These are phyloP conservation scores for Hymenoscyphus scutula DNA, from an alignment of 2,329 filamentous ascomycete genomes.

Conservation along the genomic window DNA sequence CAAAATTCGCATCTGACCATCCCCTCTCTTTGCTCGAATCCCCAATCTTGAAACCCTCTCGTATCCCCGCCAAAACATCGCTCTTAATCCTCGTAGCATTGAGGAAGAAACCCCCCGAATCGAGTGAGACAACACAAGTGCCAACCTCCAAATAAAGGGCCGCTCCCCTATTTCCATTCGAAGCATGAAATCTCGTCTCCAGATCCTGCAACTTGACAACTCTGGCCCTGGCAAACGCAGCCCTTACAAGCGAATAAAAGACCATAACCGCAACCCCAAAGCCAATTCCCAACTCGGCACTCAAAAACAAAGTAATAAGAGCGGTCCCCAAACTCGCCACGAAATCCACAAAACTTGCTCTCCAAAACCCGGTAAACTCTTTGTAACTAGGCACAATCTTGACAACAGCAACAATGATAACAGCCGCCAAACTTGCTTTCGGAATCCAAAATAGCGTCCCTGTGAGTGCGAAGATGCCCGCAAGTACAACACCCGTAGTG, in stretches of 20 bases:
- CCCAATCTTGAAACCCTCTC: background rate
- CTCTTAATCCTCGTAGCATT: slow-evolving; percentile 6
- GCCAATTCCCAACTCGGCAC: slow-evolving; percentile 52
- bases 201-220: background rate
- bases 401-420: slow-evolving; percentile 44
- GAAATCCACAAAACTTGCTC: slow-evolving; percentile 62
- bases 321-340: slow-evolving; percentile 61
- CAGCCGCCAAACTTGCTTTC: slow-evolving; percentile 61
- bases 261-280: slow-evolving; percentile 19
- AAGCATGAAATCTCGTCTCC: background rate
- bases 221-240: slow-evolving; percentile 13
- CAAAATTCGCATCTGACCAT: slow-evolving; percentile 8
- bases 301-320: slow-evolving; percentile 63
- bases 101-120: background rate
- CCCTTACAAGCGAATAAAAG: slow-evolving; percentile 12
- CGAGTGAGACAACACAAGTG: background rate
- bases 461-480: slow-evolving; percentile 62
- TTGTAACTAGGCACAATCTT: slow-evolving; percentile 17
- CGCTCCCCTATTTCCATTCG: background rate
- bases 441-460: slow-evolving; percentile 66
- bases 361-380: slow-evolving; percentile 56
- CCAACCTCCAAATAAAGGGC: background rate
- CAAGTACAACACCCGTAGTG: slow-evolving; percentile 59
- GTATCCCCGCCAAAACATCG: slow-evolving; percentile 1
- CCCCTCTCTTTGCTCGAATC: slow-evolving; percentile 8